phyloP scores from a whole-genome alignment of 179 eudicot genomes.

The Carnegiea gigantea region DNA sequence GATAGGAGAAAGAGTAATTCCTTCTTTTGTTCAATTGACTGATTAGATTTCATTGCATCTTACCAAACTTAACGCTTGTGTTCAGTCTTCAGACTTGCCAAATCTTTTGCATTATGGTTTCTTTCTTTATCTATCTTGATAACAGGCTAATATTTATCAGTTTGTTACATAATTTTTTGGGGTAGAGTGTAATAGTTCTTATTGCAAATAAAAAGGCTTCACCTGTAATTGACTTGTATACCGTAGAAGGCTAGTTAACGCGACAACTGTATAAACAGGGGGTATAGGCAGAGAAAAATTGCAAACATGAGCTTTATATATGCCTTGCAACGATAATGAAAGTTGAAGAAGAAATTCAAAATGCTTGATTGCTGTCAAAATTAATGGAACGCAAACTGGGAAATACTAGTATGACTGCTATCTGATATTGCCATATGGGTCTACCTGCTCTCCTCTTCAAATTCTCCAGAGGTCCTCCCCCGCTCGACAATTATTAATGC shows the following conservation, averaged over 20 bases:
- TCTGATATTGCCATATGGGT: not conserved
- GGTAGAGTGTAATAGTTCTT: not conserved
- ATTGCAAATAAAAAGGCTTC: not conserved
- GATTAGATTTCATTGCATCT: not conserved
- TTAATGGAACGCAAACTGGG: not conserved
- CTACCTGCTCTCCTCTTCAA: not conserved
- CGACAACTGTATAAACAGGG: not conserved
- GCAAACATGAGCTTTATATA: not conserved
- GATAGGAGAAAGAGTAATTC: not conserved
- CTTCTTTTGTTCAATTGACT: not conserved
- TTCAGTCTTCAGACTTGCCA: not conserved
- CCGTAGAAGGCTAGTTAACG: not conserved
- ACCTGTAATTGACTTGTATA: not conserved
- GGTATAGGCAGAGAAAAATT: not conserved
- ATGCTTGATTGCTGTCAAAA: not conserved
- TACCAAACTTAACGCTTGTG: not conserved
- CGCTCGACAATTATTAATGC: slow-evolving; percentile 7
- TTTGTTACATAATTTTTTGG: not conserved
- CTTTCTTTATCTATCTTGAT: not conserved
- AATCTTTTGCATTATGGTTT: not conserved
- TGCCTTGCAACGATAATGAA: not conserved
- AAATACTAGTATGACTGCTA: not conserved
- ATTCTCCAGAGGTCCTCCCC: not conserved
- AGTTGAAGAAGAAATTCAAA: not conserved
- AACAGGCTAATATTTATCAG: not conserved